phyloP scores from a whole-genome alignment of 2,329 filamentous ascomycete genomes.

The Botrytis galanthina region DNA sequence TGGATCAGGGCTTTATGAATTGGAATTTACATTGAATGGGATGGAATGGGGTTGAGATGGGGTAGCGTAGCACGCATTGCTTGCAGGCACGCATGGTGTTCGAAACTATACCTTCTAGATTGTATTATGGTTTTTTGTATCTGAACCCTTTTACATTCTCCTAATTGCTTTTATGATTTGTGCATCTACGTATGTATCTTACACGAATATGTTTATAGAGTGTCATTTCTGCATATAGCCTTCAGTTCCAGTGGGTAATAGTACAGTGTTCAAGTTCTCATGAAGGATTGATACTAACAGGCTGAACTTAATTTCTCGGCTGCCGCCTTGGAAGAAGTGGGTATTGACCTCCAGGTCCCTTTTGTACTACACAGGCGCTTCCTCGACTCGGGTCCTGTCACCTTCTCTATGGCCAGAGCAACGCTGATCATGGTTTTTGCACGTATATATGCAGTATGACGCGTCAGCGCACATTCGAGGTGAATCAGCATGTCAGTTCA shows the following conservation, averaged over 20 bases:
- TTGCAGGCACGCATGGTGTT: constrained; percentile 24
- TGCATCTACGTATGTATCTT: not conserved
- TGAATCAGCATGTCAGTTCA: not conserved
- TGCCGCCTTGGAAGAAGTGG: not conserved
- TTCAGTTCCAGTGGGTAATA: not conserved
- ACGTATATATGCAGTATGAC: not conserved
- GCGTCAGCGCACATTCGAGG: not conserved
- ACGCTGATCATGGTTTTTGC: not conserved
- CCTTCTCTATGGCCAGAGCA: constrained; percentile 2
- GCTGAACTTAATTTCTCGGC: not conserved
- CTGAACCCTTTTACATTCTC: constrained; percentile 3
- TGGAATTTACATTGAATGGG: constrained; percentile 25
- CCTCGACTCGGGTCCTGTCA: constrained; percentile 6
- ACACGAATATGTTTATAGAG: not conserved
- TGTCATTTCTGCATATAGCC: not conserved
- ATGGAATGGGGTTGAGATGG: constrained; percentile 28
- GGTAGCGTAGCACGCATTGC: constrained; percentile 23
- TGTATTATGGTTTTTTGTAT: constrained; percentile 29
- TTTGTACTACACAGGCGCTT: not conserved
- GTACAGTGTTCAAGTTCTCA: not conserved
- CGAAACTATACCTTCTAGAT: constrained; percentile 27
- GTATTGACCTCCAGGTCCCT: not conserved
- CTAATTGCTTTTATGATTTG: not conserved
- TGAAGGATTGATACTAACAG: not conserved
- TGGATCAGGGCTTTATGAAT: constrained; percentile 1